Evolutionary conservation across 345 rosid genomes (phyloP), one percentile per base, ranked within the genome.

Genomic region (Turnera subulata): DNA sequence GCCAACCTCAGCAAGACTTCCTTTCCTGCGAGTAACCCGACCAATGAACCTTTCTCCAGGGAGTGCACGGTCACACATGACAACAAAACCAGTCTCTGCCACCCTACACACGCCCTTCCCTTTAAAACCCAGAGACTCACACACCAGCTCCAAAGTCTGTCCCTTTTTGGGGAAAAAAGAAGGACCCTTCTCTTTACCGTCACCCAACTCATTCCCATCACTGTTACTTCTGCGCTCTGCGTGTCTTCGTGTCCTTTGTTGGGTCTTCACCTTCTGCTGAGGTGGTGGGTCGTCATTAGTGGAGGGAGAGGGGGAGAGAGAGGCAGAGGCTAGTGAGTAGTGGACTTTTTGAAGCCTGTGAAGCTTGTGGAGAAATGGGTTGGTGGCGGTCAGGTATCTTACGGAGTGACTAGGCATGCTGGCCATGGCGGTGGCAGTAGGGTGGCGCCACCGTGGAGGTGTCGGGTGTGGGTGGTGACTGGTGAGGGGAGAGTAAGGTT

Each of bases 21-120:
- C 95, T 72, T 86, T 88, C 58, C 74, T 77, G 58, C 93, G 87
- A 32, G 91, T 84, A 67, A 92, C 81, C 38, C 96, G 84, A 33
- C 98, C 96, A 50, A 88, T 51, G 73, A 92, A 86, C 50, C 91
- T 81, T 66, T 92, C 98, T 23, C 98, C 95, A 25, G 96, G 95
- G 38, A 92, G 89, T 15, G 92, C 95, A 37, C 95, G 83, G 74
- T 84, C 91, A 67, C 95, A 88, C 85, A 88, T 70, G 56, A 86
- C 82, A 58, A 92, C 84, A 65, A 81, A 84, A 47, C 98, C 98
- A 45, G 95, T 82, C 19, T 80, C 93, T 3, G 75, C 75, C 55
- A 78, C 95, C 71, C 84, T 86, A 46, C 96, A 92, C 37, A 89
- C 69, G 8, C 98, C 96, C 70, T 80, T 84, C 5, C 96, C 96